A percentile compares a stretch with the other conserved stretches of the same genome.
phyloP scores from a whole-genome alignment of 495 filamentous ascomycete genomes.

The Penicillium manginii region DNA sequence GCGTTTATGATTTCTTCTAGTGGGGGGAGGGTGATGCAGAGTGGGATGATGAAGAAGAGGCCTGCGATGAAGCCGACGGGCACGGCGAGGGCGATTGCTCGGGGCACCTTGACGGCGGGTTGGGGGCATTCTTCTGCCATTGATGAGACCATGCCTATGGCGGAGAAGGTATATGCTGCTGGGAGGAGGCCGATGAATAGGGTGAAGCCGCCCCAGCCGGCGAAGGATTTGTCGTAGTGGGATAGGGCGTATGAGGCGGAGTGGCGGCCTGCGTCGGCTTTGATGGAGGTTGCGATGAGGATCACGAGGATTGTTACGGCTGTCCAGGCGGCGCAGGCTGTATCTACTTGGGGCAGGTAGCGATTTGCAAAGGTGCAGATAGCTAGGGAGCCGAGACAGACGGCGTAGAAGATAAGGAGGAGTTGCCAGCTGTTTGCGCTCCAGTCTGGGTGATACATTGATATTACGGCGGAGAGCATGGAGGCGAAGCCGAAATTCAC shows the following conservation, averaged over 20 bases:
- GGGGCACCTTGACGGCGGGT: slow-evolving; percentile 49
- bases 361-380: slow-evolving; percentile 61
- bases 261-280: slow-evolving; percentile 47
- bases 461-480: slow-evolving; percentile 58
- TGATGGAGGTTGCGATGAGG: slow-evolving; percentile 44
- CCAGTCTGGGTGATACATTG: slow-evolving; percentile 61
- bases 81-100: slow-evolving; percentile 47
- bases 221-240: slow-evolving; percentile 52
- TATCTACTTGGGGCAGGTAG: slow-evolving; percentile 60
- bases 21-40: slow-evolving; percentile 51
- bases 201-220: slow-evolving; percentile 50
- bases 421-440: slow-evolving; percentile 58
- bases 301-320: slow-evolving; percentile 43
- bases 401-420: slow-evolving; percentile 61
- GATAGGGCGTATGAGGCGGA: slow-evolving; percentile 45
- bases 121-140: slow-evolving; percentile 55
- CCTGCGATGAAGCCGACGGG: slow-evolving; percentile 47
- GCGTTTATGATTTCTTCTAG: slow-evolving; percentile 45
- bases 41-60: slow-evolving; percentile 52
- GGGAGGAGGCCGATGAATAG: slow-evolving; percentile 58
- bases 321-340: slow-evolving; percentile 46
- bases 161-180: slow-evolving; percentile 55
- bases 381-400: slow-evolving; percentile 56
- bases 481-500: slow-evolving; percentile 71
- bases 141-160: slow-evolving; percentile 55